Conservation (phyloP, 345 rosid genomes). For the Aegle marmelos region DNA sequence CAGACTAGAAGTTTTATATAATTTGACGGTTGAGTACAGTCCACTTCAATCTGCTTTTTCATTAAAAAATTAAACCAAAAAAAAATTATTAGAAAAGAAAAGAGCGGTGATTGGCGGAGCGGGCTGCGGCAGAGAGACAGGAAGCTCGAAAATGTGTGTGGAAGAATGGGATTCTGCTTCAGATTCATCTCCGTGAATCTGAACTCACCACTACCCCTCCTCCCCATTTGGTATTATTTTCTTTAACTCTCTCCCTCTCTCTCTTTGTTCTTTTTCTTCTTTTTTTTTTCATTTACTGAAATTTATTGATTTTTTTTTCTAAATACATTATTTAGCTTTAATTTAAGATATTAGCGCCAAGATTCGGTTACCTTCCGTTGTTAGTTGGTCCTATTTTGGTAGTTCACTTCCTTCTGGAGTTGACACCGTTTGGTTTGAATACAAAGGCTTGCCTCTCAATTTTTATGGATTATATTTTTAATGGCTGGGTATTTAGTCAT, state of each 20-base stretch:
- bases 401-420: conserved; percentile 78
- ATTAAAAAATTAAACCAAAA: no score
- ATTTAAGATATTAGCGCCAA: conserved; percentile 60
- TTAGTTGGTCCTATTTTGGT: conserved; percentile 63
- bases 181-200: conserved; percentile 80
- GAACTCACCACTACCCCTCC: conserved; percentile 84
- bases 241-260: no score
- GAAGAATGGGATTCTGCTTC: conserved; percentile 86
- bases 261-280: no score
- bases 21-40: not conserved
- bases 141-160: conserved; percentile 71
- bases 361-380: conserved; percentile 81
- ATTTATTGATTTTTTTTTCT: not conserved
- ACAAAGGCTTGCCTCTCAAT: conserved; percentile 75
- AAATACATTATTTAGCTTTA: not conserved
- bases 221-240: conserved; percentile 42
- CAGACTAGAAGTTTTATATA: no score
- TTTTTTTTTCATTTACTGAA: not conserved
- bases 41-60: no score
- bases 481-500: not conserved
- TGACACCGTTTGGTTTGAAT: conserved; percentile 88
- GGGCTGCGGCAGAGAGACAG: not conserved
- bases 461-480: not conserved
- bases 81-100: no score
- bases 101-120: no score